phyloP scores from a whole-genome alignment of 352 stramenopile species.

The Peronospora destructor region DNA sequence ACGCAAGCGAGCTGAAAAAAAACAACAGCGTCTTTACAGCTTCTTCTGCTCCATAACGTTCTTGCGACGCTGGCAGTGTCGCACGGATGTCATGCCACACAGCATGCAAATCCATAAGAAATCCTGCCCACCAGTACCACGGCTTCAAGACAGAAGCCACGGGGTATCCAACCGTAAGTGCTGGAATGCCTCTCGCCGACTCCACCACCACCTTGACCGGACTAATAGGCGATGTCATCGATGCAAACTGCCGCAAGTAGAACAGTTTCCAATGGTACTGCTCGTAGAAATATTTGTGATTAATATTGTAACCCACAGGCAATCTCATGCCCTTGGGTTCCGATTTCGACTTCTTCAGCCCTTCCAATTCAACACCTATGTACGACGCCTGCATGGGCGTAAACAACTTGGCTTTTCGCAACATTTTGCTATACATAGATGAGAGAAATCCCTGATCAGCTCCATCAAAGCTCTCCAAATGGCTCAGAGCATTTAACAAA shows the following conservation, averaged over 20 bases:
- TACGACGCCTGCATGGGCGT: conserved; percentile 36
- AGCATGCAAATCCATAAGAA: conserved; percentile 73
- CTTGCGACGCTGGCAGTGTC: conserved; percentile 57
- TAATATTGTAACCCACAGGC: conserved; percentile 86
- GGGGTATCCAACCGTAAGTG: conserved; percentile 77
- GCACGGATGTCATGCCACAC: conserved; percentile 83
- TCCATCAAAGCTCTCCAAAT: conserved; percentile 69
- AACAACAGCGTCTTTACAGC: conserved; percentile 53
- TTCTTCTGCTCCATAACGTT: conserved; percentile 64
- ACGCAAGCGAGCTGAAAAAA: conserved; percentile 47
- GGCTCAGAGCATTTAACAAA: conserved; percentile 51
- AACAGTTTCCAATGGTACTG: conserved; percentile 87
- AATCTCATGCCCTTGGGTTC: conserved; percentile 67
- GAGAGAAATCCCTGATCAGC: conserved; percentile 84
- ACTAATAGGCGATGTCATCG: conserved; percentile 82
- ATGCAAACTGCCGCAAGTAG: conserved; percentile 76
- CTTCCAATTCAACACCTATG: conserved; percentile 27
- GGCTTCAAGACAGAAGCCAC: conserved; percentile 85
- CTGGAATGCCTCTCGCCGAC: conserved; percentile 67
- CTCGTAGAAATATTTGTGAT: conserved; percentile 88
- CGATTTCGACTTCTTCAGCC: conserved; percentile 35
- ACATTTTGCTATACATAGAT: conserved; percentile 79
- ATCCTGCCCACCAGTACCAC: conserved; percentile 84
- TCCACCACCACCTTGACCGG: conserved; percentile 81
- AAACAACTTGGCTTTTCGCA: conserved; percentile 70